Evolutionary conservation across 2,329 filamentous ascomycete species (phyloP).

Genomic region (Penicillium sclerotiorum): DNA sequence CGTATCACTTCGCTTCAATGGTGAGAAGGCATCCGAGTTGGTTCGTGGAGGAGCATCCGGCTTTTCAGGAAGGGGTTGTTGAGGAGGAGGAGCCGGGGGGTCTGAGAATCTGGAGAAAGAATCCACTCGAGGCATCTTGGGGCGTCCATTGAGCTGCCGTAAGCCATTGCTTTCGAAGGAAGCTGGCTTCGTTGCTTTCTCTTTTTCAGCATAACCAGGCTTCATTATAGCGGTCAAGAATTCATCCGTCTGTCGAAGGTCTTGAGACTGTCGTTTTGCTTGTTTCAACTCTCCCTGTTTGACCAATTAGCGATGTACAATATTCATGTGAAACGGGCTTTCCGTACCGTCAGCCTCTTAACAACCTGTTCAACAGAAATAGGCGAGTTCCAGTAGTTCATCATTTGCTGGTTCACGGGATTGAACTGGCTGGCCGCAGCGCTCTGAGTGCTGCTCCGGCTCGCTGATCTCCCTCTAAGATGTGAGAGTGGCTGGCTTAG

Average conservation of each 20-base stretch:
- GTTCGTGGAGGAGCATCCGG: conserved; percentile 65
- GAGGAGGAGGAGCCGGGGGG: conserved; percentile 88
- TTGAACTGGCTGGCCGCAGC: conserved; percentile 58
- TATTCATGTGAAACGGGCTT: no score
- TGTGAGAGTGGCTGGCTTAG: conserved; percentile 66
- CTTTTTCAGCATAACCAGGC: conserved; percentile 63
- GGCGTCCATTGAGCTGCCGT: conserved; percentile 49
- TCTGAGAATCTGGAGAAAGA: conserved; percentile 85
- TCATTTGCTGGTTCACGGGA: conserved; percentile 68
- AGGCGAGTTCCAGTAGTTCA: conserved; percentile 83
- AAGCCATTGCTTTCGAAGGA: conserved; percentile 48
- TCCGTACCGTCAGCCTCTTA: conserved; percentile 74
- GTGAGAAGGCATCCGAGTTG: conserved; percentile 49
- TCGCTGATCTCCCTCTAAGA: conserved; percentile 69
- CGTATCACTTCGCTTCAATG: conserved; percentile 74
- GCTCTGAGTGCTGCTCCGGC: conserved; percentile 60
- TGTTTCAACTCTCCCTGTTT: conserved; percentile 93
- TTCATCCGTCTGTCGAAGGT: conserved; percentile 78
- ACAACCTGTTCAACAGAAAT: conserved; percentile 94
- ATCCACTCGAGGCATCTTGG: conserved; percentile 64
- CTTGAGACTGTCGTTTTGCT: conserved; percentile 83
- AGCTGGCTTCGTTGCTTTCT: conserved; percentile 49
- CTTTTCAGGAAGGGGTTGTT: conserved; percentile 91
- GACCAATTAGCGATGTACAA: no score
- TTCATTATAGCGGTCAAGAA: conserved; percentile 78